Conservation (phyloP, 2,329 filamentous ascomycete genomes). For the Ambrosiella xylebori region DNA sequence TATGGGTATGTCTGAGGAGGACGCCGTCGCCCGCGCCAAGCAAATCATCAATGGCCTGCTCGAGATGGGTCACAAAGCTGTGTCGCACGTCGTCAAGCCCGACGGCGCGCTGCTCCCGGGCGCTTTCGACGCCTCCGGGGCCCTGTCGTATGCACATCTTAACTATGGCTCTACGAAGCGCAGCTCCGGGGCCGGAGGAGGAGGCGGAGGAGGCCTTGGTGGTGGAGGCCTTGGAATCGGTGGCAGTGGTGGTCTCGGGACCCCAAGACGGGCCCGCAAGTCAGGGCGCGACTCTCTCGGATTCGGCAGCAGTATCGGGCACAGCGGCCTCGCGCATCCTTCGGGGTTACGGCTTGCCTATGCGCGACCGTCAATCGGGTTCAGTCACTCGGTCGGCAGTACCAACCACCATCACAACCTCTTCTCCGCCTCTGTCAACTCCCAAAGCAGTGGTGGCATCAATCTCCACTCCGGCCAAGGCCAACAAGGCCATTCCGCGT, state of each 20-base stretch:
- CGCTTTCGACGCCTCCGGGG: constrained; percentile 12
- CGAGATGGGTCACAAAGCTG: constrained; percentile 54
- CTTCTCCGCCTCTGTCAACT: constrained; percentile 6
- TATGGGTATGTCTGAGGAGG: constrained; percentile 63
- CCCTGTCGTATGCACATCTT: constrained; percentile 13
- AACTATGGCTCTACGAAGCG: constrained; percentile 13
- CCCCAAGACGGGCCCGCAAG: constrained; percentile 8
- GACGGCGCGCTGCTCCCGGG: constrained; percentile 27
- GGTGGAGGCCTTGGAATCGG: not conserved
- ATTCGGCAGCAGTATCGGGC: constrained; percentile 3
- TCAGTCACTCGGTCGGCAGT: not conserved
- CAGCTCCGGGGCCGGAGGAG: constrained; percentile 9
- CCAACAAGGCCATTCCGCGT: not conserved
- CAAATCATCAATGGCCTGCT: constrained; percentile 61
- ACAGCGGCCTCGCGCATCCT: not conserved
- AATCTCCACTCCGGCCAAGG: constrained; percentile 1
- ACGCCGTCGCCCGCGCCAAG: constrained; percentile 67
- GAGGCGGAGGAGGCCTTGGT: constrained; percentile 1
- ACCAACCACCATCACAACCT: not conserved
- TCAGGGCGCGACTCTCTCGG: constrained; percentile 11
- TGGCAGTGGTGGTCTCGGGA: constrained; percentile 1
- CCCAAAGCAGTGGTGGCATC: not conserved
- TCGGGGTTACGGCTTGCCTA: constrained; percentile 4
- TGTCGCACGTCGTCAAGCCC: constrained; percentile 76
- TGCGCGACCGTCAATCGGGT: constrained; percentile 6